These are phyloP conservation scores for Sporothrix pallida DNA, from an alignment of 2,329 filamentous ascomycete genomes.

Conservation along the genomic window DNA sequence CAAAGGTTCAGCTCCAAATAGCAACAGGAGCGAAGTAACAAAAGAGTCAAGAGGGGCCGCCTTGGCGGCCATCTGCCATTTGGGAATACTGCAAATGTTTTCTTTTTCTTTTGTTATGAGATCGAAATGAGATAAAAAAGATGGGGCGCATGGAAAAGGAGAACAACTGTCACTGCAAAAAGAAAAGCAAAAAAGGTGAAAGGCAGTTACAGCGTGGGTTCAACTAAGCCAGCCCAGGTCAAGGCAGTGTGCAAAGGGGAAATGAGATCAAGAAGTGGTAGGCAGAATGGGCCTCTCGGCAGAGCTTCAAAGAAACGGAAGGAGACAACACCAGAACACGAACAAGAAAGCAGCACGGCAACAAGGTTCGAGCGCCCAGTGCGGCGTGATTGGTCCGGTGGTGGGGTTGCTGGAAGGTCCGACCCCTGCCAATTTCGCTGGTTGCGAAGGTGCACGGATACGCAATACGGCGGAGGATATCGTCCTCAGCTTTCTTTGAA, in stretches of 20 bases:
- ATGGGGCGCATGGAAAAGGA: background rate
- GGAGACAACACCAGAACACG: background rate
- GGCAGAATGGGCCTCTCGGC: background rate
- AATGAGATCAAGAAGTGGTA: conserved; percentile 2
- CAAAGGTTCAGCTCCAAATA: background rate
- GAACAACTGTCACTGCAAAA: too few species aligned
- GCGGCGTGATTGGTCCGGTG: background rate
- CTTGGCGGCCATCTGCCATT: conserved; percentile 12
- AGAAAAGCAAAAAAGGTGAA: background rate
- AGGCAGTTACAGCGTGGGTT: background rate
- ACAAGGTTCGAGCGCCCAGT: conserved; percentile 11
- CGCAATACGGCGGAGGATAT: background rate
- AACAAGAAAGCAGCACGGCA: conserved; percentile 9
- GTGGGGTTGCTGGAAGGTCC: background rate
- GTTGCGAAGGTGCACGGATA: conserved; percentile 8
- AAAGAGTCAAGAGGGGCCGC: background rate
- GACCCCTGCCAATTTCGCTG: conserved; percentile 13
- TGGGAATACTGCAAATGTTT: background rate
- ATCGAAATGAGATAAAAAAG: background rate
- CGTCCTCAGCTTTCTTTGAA: background rate
- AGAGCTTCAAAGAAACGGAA: background rate
- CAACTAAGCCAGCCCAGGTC: conserved; percentile 1
- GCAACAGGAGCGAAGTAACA: background rate
- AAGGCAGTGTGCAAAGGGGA: conserved; percentile 18
- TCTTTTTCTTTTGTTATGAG: background rate